Evolutionary conservation across 768 basidiomycete species (phyloP).

Genomic region (Hericium rajendrae): DNA sequence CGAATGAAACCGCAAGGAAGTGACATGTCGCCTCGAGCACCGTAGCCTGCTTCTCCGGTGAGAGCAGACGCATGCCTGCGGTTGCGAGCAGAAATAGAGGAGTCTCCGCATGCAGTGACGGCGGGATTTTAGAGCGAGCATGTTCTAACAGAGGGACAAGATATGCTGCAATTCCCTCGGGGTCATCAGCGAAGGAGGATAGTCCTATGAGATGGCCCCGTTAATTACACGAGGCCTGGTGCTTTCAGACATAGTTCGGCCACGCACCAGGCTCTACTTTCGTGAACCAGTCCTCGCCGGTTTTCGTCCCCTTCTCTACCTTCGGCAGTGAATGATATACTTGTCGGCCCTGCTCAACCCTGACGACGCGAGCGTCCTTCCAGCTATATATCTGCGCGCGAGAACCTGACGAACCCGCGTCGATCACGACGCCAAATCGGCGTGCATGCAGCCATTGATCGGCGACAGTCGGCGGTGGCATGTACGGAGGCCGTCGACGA

Average conservation of each 20-base stretch:
- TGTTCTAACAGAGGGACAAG: constrained; percentile 77
- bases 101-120: constrained; percentile 74
- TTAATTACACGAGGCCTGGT: background rate
- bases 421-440: constrained; percentile 90
- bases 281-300: constrained; percentile 76
- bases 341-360: constrained; percentile 39
- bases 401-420: constrained; percentile 97
- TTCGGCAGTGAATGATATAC: constrained; percentile 56
- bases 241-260: background rate
- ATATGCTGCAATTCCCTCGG: constrained; percentile 63
- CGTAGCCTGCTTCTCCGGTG: constrained; percentile 53
- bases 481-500: constrained; percentile 18
- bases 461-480: constrained; percentile 67
- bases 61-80: constrained; percentile 90
- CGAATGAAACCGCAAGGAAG: constrained; percentile 71
- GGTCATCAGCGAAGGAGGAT: constrained; percentile 67
- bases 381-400: constrained; percentile 96
- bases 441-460: constrained; percentile 73
- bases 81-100: constrained; percentile 93
- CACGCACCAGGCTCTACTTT: constrained; percentile 90
- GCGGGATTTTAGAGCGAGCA: constrained; percentile 76
- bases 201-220: constrained; percentile 46
- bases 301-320: constrained; percentile 84
- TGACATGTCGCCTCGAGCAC: constrained; percentile 72
- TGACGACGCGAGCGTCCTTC: constrained; percentile 66